Base-by-base conservation (phyloP, 768 basidiomycete species). In the Coprinopsis marcescibilis region DNA sequence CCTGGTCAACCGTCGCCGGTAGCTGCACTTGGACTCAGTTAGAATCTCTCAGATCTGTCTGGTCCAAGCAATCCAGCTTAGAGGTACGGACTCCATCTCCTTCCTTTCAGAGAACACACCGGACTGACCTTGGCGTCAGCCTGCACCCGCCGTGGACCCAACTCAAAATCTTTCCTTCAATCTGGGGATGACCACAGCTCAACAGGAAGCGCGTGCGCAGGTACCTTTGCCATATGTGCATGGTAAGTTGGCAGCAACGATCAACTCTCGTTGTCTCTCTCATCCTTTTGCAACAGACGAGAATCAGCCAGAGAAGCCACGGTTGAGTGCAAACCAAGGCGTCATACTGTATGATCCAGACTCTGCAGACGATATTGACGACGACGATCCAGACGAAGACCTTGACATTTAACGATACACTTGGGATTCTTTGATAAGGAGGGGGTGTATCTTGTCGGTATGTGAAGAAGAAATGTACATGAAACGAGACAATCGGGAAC, bases 371-470 rank as follows among this genome's bases (percentile, higher is more conserved):
- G 93, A 96, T 54, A 78, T 94, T 42, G 93, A 96, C 59, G 93
- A 94, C 45, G 93, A 95, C 46, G 93, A 96, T 69, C 93, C 93
- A 17, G 93, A 96, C 55, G 93, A 95, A 60, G 92, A 95, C 65
- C 68, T 95, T 50, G 89, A 95, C 57, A 86, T 93, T 48, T 92
- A 57, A 60, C 38, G 35, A 32, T 13, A 30, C 4, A 17, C 13
- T 23, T 43, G n/a, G n/a, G 21, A 13, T 32, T 17, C 27, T 13
- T 39, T n/a, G 26, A n/a, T 8, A 8, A 8, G 29, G 29, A 8
- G 8, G 8, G 29, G 29, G 29, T 8, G n/a, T n/a, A n/a, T 8
- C n/a, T 8, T 32, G 8, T 32, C 8, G 30, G n/a, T 32, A n/a
- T 8, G 30, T n/a, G 30, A n/a, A 8, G 10, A 32, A 32, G 30